A percentile compares a stretch with the other conserved stretches of the same genome.
phyloP scores from a whole-genome alignment of 805 yeast species.

The Wickerhamomyces hampshirensis region DNA sequence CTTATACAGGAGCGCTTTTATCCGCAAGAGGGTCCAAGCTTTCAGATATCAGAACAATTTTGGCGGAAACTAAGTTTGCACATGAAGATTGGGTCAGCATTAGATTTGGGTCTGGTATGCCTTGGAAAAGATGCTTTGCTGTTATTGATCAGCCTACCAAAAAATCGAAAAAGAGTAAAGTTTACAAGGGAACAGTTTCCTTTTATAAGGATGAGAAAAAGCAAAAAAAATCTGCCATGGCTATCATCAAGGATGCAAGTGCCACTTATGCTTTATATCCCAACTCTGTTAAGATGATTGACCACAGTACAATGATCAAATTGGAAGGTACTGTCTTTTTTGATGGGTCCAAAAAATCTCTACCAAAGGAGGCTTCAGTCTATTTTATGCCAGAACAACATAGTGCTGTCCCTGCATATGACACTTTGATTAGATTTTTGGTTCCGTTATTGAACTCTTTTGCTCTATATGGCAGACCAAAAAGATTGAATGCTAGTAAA shows the following conservation, averaged over 20 bases:
- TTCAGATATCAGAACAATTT: constrained; percentile 79
- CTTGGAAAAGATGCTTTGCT: constrained; percentile 93
- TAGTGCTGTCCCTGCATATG: constrained; percentile 78
- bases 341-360: constrained; percentile 40
- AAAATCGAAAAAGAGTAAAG: constrained; percentile 39
- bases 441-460: constrained; percentile 75
- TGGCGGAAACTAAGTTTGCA: constrained; percentile 78
- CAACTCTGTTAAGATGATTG: constrained; percentile 72
- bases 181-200: constrained; percentile 32
- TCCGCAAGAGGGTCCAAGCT: constrained; percentile 87
- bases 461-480: constrained; percentile 77
- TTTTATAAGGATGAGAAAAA: constrained; percentile 81
- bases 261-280: constrained; percentile 92
- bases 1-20: constrained; percentile 91
- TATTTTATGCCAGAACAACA: constrained; percentile 83
- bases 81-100: constrained; percentile 96
- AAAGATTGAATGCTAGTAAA: constrained; percentile 70
- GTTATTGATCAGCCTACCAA: constrained; percentile 70
- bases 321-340: constrained; percentile 77
- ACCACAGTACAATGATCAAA: constrained; percentile 83
- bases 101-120: constrained; percentile 95
- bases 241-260: constrained; percentile 63
- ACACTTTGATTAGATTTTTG: constrained; percentile 76
- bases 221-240: constrained; percentile 71
- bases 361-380: constrained; percentile 53